Conservation (phyloP, 306 rosid species). For the apple (Malus domestica) region DNA sequence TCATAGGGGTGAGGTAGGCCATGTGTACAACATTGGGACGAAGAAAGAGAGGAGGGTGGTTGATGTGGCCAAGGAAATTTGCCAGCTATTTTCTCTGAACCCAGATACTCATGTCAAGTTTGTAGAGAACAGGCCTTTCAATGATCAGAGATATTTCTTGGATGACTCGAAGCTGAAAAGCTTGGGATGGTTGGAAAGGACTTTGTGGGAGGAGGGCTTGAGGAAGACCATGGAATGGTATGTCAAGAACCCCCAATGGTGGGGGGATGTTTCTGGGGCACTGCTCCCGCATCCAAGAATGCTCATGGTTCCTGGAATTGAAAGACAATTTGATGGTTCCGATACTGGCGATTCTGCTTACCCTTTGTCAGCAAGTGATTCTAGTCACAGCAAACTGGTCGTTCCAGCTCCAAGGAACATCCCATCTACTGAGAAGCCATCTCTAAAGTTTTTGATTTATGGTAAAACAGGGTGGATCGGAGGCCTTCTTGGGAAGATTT, state of each 20-base stretch:
- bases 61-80: slow-evolving; percentile 54
- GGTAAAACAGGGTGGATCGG: slow-evolving; percentile 56
- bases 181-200: slow-evolving; percentile 47
- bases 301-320: slow-evolving; percentile 50
- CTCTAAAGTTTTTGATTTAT: slow-evolving; percentile 44
- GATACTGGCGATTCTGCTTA: slow-evolving; percentile 1
- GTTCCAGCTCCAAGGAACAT: slow-evolving; percentile 19
- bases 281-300: slow-evolving; percentile 57
- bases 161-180: slow-evolving; percentile 47
- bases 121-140: slow-evolving; percentile 50
- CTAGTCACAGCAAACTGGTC: slow-evolving; percentile 14
- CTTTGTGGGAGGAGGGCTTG: slow-evolving; percentile 51
- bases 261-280: slow-evolving; percentile 66
- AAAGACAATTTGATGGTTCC: slow-evolving; percentile 25
- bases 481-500: slow-evolving; percentile 39
- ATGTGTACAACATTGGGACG: slow-evolving; percentile 60
- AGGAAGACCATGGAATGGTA: slow-evolving; percentile 53
- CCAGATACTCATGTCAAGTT: slow-evolving; percentile 32
- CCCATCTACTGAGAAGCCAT: slow-evolving; percentile 20
- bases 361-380: slow-evolving; percentile 4
- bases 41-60: slow-evolving; percentile 50
- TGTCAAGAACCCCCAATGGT: slow-evolving; percentile 45
- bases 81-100: slow-evolving; percentile 36
- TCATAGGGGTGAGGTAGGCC: slow-evolving; percentile 53
- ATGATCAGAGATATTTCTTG: slow-evolving; percentile 53